Evolutionary conservation across 345 rosid species (phyloP), one percentile per base, ranked within the genome.

Genomic region (Citrus cavaleriei): DNA sequence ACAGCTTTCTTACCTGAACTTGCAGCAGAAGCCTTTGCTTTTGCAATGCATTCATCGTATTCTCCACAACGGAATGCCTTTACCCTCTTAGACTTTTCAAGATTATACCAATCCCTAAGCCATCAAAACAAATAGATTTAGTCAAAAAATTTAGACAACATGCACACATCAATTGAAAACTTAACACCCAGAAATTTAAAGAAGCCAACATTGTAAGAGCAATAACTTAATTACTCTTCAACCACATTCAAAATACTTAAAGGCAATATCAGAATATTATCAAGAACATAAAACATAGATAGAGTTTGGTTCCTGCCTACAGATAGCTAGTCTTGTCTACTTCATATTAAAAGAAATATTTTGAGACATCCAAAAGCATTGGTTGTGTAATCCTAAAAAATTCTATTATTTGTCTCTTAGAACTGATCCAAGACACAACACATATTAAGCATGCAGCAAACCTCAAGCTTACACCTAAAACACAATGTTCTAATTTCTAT

Each of bases 61-160:
- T 94, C 99, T 75, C 96, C 98, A 83, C 99, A 97, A 22, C 99
- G 97, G 85, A 97, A 97, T 2, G 98, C 91, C 90, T 97, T 97
- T 80, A 97, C 98, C 74, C 88, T 85, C 89, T 94, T 94, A 10
- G 98, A 94, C 77, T 92, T 93, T 74, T 97, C 99, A 73, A 97
- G 96, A 86, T 90, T 84, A 86, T 97, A 94, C 98, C 98, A 97
- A 75, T 94, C 99, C 88, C 98, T 97, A 73, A 16, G 83, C 42
- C 77, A 85, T 85, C 51, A 74, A 78, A 63, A n/a, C 62, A 42
- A 57, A 13, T 51, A 60, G 24, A 61, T 55, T 68, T 28, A 34
- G 71, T 81, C 6, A 79, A 66, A 60, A 77, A 78, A 57, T 28
- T 54, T 30, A 73, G 34, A 72, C 32, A 10, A 62, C 57, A 55